These are phyloP conservation scores for Citropsis articulata DNA, from an alignment of 345 rosid species.

Conservation along the genomic window DNA sequence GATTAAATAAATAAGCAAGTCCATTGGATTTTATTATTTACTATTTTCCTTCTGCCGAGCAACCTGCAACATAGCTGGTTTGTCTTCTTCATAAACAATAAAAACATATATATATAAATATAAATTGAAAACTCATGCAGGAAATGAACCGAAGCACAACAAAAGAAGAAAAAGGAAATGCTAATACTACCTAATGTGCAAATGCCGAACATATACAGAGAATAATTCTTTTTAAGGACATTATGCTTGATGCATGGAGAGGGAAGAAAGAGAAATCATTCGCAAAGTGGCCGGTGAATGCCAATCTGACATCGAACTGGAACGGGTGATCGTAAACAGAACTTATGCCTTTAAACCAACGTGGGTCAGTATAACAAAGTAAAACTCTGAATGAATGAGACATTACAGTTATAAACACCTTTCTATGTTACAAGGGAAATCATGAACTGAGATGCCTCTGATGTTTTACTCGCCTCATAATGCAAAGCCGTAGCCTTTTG, in stretches of 20 bases:
- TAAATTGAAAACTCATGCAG: not conserved
- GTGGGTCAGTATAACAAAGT: not conserved
- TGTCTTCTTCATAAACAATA: not conserved
- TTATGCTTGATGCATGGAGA: not conserved
- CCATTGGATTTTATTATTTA: not conserved
- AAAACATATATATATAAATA: no score
- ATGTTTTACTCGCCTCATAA: slow-evolving; percentile 61
- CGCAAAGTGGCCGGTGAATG: not conserved
- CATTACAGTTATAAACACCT: slow-evolving; percentile 19
- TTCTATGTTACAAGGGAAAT: slow-evolving; percentile 25
- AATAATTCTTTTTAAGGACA: not conserved
- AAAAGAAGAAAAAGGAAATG: not conserved
- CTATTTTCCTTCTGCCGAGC: not conserved
- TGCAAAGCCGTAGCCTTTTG: slow-evolving; percentile 67
- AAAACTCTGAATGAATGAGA: not conserved
- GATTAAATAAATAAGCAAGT: not conserved
- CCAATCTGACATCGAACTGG: not conserved
- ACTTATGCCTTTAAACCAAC: slow-evolving; percentile 2
- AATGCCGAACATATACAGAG: no score
- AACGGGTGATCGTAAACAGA: not conserved
- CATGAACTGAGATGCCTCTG: slow-evolving; percentile 53
- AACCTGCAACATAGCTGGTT: not conserved
- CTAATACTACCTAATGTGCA: not conserved
- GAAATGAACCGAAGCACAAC: not conserved
- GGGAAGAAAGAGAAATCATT: not conserved